phyloP scores from a whole-genome alignment of 2,329 filamentous ascomycete genomes.

The Aspergillus vadensis region DNA sequence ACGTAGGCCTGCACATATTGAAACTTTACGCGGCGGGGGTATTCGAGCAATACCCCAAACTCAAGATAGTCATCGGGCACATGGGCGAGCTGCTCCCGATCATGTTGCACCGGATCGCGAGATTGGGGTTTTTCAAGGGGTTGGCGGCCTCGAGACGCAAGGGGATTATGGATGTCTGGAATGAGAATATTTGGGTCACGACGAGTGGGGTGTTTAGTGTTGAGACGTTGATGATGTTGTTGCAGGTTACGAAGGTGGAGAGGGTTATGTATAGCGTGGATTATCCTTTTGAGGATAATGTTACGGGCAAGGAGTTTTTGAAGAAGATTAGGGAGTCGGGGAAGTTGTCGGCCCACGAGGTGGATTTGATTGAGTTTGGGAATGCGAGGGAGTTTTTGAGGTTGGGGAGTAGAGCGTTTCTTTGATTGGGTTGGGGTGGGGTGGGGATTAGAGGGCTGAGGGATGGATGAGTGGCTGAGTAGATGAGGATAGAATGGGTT shows the following conservation, averaged over 20 bases:
- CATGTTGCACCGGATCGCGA: conserved; percentile 49
- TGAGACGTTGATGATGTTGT: conserved; percentile 10
- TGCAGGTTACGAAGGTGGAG: conserved; percentile 8
- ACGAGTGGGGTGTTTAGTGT: conserved; percentile 14
- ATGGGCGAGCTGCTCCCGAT: conserved; percentile 58
- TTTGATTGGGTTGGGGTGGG: too few relatives aligned
- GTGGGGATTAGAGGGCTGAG: too few relatives aligned
- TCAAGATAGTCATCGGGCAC: conserved; percentile 60
- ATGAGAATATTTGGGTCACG: conserved; percentile 16
- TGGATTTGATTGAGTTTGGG: conserved; percentile 52
- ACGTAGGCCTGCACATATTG: conserved; percentile 41
- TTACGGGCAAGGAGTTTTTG: conserved; percentile 53
- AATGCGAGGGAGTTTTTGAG: conserved; percentile 55
- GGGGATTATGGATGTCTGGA: conserved; percentile 46
- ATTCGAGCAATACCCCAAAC: conserved; percentile 56
- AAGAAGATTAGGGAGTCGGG: conserved; percentile 53
- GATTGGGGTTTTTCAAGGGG: conserved; percentile 40
- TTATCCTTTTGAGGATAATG: conserved; percentile 53
- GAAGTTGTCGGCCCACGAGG: conserved; percentile 52
- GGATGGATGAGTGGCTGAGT: too few relatives aligned
- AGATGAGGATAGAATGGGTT: too few relatives aligned
- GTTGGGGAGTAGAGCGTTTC: background rate
- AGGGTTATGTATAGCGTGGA: conserved; percentile 17
- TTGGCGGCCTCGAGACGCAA: background rate
- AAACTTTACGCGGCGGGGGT: conserved; percentile 54